These are phyloP conservation scores for Sporobolomyces roseus DNA, from an alignment of 768 basidiomycete genomes.

Conservation along the genomic window DNA sequence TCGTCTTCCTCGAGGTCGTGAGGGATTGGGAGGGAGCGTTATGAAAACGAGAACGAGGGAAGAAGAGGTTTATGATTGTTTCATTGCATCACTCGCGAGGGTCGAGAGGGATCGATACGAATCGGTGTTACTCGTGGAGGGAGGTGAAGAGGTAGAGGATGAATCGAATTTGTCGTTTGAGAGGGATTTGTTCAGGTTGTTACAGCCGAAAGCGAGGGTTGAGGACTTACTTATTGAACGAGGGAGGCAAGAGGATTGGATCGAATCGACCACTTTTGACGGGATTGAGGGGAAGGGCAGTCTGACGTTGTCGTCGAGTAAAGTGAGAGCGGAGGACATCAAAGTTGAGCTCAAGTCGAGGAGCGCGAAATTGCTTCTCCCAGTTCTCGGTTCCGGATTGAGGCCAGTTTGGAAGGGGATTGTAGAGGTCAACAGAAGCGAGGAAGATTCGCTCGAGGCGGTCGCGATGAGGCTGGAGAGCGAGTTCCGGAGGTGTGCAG, in stretches of 20 bases:
- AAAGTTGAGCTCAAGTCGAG: slow-evolving; percentile 4
- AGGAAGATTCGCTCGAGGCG: not conserved
- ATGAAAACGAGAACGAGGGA: slow-evolving; percentile 8
- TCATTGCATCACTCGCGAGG: slow-evolving; percentile 8
- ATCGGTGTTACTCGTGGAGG: slow-evolving; percentile 12
- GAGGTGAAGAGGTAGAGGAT: not conserved
- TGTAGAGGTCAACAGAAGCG: not conserved
- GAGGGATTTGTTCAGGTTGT: slow-evolving; percentile 10
- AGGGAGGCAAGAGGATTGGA: not conserved
- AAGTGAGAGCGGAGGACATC: slow-evolving; percentile 7
- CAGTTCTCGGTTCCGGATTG: not conserved
- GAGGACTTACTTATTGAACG: slow-evolving; percentile 19
- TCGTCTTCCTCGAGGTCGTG: no score
- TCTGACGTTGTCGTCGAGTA: no score
- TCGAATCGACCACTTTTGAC: not conserved
- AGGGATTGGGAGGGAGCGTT: no score
- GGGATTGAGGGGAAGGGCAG: not conserved
- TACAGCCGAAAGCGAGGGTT: slow-evolving; percentile 19
- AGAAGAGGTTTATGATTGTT: slow-evolving; percentile 18
- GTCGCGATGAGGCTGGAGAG: not conserved
- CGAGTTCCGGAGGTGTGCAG: not conserved
- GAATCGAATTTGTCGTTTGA: not conserved
- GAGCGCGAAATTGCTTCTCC: slow-evolving; percentile 1
- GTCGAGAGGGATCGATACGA: not conserved
- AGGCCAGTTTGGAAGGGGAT: not conserved